A percentile compares a stretch with the other conserved stretches of the same genome.
Evolutionary conservation across 78 protist genomes (phyloP).

Genomic region (Dictyostelium discoideum): DNA sequence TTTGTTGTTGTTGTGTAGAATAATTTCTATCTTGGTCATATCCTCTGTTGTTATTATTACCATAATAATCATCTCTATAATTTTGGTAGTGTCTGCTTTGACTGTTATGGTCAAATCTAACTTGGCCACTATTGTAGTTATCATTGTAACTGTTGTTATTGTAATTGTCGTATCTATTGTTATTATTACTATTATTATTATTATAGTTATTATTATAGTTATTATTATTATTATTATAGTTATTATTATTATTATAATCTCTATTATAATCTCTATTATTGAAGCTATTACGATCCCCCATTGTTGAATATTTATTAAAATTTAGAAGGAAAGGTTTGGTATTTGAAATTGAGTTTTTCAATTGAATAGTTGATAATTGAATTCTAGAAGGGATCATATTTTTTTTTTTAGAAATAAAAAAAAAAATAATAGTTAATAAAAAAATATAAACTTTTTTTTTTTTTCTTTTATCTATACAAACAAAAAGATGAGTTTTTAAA

Average conservation of each 20-base stretch:
- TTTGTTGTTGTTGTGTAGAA: not conserved
- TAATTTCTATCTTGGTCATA: not conserved
- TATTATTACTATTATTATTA: not conserved
- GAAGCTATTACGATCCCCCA: not conserved
- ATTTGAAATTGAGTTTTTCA: not conserved
- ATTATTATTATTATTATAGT: not conserved
- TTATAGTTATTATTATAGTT: not conserved
- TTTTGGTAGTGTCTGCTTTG: too few species aligned
- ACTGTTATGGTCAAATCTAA: too few species aligned
- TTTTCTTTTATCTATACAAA: too few species aligned
- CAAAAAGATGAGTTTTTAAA: not conserved
- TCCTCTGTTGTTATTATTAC: not conserved
- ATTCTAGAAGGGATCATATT: not conserved
- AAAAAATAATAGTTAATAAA: not conserved
- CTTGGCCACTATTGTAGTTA: not conserved
- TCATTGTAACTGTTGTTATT: not conserved
- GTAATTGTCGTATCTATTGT: not conserved
- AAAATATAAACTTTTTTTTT: not conserved
- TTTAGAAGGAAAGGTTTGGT: not conserved
- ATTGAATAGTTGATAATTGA: not conserved
- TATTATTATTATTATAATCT: not conserved
- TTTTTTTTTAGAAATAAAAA: not conserved
- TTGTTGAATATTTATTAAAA: not conserved
- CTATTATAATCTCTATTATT: not conserved
- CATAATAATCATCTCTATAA: too few species aligned